Evolutionary conservation across 352 stramenopile species (phyloP), one percentile per base, ranked within the genome.

Genomic region (Pythium dissotocum): DNA sequence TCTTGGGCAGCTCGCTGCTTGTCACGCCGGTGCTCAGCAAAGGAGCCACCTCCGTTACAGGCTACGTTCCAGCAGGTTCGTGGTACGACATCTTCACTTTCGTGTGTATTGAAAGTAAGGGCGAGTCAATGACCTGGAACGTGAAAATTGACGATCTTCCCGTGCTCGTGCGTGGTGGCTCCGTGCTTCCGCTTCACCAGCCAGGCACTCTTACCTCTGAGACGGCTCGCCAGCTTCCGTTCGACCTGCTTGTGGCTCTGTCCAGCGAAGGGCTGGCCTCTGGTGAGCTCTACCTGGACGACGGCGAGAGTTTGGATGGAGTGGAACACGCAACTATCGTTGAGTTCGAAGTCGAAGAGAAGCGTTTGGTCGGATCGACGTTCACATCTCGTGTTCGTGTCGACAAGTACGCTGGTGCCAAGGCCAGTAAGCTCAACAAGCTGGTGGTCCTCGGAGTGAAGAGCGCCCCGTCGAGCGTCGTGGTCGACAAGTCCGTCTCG

Each of bases 21-120:
- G 63, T 85, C 18, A 69, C 76, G 9, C 80, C 87, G 0, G 87
- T 93, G 32, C 58, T 93, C 28, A 65, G 75, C 38, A 9, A 92
- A 52, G 73, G 77, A 0, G 83, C 75, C 0, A 89, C 74, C 2
- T 67, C 60, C 0, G 69, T 88, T 3, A 82, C 67, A 2, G 80
- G 77, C 2, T 88, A 87, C 67, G 70, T 79, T 3, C 80, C 78
- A 0, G 35, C 60, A 0, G 80, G 79, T 8, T 62, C 73, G 33
- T 91, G 83, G 80, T 91, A 83, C 66, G 70, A 88, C 58, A 58
- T 89, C 38, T 89, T 88, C 36, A 67, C 79, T 58, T 80, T 81
- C 65, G 74, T 79, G 28, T 51, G 59, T 13, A 54, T 79, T 6
- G 49, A 72, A 12, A 77, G 60, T 33, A 74, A 57, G 1, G 79